Percentiles rank a stretch among this genome's conserved stretches.
Conservation (phyloP, 2,329 filamentous ascomycete genomes). For the Beauveria varroae region DNA sequence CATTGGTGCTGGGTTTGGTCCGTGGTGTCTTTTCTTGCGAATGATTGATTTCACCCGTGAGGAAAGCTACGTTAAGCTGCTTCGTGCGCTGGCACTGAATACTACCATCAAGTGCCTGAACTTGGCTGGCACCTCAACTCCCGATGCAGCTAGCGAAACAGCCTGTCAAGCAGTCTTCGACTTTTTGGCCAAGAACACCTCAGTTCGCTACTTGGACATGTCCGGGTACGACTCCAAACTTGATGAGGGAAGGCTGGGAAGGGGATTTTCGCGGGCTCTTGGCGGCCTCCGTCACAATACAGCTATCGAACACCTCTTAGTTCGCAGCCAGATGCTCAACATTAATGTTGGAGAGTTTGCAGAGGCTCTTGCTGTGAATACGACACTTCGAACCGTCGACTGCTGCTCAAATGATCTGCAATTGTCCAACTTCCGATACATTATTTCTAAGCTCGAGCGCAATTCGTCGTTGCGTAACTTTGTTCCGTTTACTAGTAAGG, state of each 20-base stretch:
- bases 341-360: slow-evolving; percentile 47
- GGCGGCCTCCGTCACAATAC: slow-evolving; percentile 38
- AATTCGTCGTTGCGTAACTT: slow-evolving; percentile 38
- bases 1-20: slow-evolving; percentile 39
- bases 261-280: slow-evolving; percentile 43
- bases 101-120: slow-evolving; percentile 44
- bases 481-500: slow-evolving; percentile 31
- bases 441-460: slow-evolving; percentile 35
- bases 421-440: slow-evolving; percentile 40
- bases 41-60: slow-evolving; percentile 52
- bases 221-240: slow-evolving; percentile 51
- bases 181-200: slow-evolving; percentile 44
- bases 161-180: slow-evolving; percentile 41
- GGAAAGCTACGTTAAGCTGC: slow-evolving; percentile 41
- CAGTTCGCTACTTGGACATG: slow-evolving; percentile 46
- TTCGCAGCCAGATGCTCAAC: slow-evolving; percentile 49
- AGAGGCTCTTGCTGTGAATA: slow-evolving; percentile 40
- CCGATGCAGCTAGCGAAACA: slow-evolving; percentile 36
- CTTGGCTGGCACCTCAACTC: slow-evolving; percentile 45
- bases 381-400: slow-evolving; percentile 43
- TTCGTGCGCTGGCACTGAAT: slow-evolving; percentile 43
- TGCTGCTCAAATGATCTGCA: slow-evolving; percentile 49
- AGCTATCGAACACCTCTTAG: slow-evolving; percentile 41
- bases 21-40: slow-evolving; percentile 43
- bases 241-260: slow-evolving; percentile 49